Base-by-base conservation (phyloP, 495 filamentous ascomycete genomes). In the Penicillium ucsense region DNA sequence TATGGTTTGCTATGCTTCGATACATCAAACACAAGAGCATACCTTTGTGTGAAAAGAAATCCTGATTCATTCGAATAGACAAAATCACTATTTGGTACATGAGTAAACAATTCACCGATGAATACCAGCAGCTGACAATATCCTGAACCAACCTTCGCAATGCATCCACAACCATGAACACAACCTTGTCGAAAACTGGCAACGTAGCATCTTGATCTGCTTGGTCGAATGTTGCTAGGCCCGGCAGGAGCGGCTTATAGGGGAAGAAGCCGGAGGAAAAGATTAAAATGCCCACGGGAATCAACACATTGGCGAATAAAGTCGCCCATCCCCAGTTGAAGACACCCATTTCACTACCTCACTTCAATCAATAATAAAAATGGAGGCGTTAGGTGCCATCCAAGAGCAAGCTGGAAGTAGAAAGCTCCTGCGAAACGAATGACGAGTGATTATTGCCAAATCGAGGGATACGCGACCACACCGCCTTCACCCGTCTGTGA, bases 131-230 rank as follows among this genome's bases (percentile, higher is more conserved):
- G 45, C 46, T 7, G 40, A 20, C 20, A 20, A 20, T 20, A 20
- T 1, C 20, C 20, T 28, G 32, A 3, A 12, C 8, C 49, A 73
- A 95, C 89, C 88, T 95, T 60, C 90, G 74, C 55, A 97, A 68
- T 33, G 92, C 90, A 77, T 99, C 92, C 6, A 99, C 79, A 6
- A 99, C 92, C 91, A 99, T 96, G 65, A 99, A 94, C 42, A 99
- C 74, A 43, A 97, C 72, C 55, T 83, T 89, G 55, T 96, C 82
- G 64, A 99, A 99, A 3, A 81, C 74, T 27, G 84, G 75, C 38
- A 76, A 67, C 3, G 45, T 44, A 28, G 50, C 55, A 49, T 57
- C 46, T 59, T 76, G 65, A 6, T 65, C 67, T 28, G 67, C 47
- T 10, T 68, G 53, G 47, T 79, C 72, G 62, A 81, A 85, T 28